phyloP scores from a whole-genome alignment of 345 rosid species.

The Hibiscus syriacus region DNA sequence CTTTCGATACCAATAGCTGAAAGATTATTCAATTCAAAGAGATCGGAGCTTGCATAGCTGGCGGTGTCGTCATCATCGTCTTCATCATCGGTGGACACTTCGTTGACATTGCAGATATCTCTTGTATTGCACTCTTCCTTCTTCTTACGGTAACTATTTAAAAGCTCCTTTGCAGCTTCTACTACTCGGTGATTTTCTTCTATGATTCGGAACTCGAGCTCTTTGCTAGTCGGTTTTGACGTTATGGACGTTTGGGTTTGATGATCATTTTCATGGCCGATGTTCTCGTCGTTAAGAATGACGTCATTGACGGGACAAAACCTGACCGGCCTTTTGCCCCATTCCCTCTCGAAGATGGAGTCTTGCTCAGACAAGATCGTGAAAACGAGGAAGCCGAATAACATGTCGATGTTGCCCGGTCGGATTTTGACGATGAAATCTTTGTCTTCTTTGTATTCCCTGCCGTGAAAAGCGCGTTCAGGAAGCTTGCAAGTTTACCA shows the following conservation, averaged over 20 bases:
- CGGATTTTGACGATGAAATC: constrained; percentile 17
- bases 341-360: constrained; percentile 43
- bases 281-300: constrained; percentile 59
- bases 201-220: constrained; percentile 24
- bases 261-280: constrained; percentile 16
- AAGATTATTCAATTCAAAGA: constrained; percentile 86
- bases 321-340: constrained; percentile 59
- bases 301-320: constrained; percentile 75
- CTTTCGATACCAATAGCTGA: constrained; percentile 61
- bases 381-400: constrained; percentile 85
- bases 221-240: constrained; percentile 7
- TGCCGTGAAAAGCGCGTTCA: constrained; percentile 64
- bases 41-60: constrained; percentile 89
- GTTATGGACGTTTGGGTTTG: neutral
- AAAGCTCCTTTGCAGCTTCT: constrained; percentile 60
- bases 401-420: constrained; percentile 30
- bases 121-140: constrained; percentile 19
- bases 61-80: constrained; percentile 54
- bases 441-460: constrained; percentile 44
- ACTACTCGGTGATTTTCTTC: constrained; percentile 51
- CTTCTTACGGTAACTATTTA: constrained; percentile 55
- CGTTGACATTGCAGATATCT: constrained; percentile 1
- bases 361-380: constrained; percentile 74
- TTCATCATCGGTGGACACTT: constrained; percentile 16
- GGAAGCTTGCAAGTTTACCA: constrained; percentile 61